These are phyloP conservation scores for Thalassiosira exigua DNA, from an alignment of 352 stramenopile species.

Conservation along the genomic window DNA sequence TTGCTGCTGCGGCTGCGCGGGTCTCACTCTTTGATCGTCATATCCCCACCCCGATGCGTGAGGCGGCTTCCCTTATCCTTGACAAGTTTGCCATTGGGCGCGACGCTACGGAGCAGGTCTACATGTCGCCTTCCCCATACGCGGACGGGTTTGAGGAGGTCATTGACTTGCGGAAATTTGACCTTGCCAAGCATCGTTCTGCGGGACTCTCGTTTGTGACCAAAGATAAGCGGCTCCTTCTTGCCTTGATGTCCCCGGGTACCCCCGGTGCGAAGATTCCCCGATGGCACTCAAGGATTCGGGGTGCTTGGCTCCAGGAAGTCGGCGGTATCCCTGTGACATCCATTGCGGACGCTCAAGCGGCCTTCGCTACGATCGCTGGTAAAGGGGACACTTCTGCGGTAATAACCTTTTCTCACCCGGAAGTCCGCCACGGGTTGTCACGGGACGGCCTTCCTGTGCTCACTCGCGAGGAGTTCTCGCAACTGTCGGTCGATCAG, in stretches of 20 bases:
- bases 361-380: background rate
- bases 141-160: conserved; percentile 26
- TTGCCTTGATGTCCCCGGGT: background rate
- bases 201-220: conserved; percentile 17
- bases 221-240: background rate
- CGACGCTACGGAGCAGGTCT: conserved; percentile 18
- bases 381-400: background rate
- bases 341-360: background rate
- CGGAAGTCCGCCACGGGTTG: conserved; percentile 20
- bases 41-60: too few relatives aligned
- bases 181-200: background rate
- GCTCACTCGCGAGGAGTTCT: too few relatives aligned
- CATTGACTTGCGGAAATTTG: conserved; percentile 7
- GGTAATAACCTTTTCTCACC: conserved; percentile 13
- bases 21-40: too few relatives aligned
- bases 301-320: conserved; percentile 13
- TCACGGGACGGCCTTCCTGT: too few relatives aligned
- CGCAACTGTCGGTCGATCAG: too few relatives aligned
- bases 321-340: conserved; percentile 2
- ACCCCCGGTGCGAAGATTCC: background rate
- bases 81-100: too few relatives aligned
- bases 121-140: conserved; percentile 34
- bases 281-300: conserved; percentile 2
- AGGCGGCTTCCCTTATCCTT: too few relatives aligned
- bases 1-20: too few relatives aligned